Evolutionary conservation across 2,329 filamentous ascomycete genomes (phyloP).

Genomic region (Verticillium tricorpus): DNA sequence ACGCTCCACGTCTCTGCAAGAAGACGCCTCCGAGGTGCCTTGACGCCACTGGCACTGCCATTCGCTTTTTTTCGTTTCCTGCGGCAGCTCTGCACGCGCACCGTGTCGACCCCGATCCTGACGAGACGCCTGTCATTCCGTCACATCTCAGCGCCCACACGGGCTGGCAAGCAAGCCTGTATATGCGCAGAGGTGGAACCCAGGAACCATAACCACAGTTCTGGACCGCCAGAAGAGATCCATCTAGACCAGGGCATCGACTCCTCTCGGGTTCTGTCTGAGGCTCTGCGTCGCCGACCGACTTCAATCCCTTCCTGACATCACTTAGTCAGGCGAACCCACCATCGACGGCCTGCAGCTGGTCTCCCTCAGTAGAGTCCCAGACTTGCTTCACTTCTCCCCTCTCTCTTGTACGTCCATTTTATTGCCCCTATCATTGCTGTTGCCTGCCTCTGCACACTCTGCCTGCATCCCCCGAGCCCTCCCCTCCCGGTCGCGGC

Average conservation of each 20-base stretch:
- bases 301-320: neutral
- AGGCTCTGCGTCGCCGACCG: neutral
- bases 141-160: neutral
- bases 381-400: neutral
- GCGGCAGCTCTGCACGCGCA: neutral
- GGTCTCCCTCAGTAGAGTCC: neutral
- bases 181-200: neutral
- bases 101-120: neutral
- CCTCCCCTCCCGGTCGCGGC: constrained; percentile 7
- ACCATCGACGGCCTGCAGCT: neutral
- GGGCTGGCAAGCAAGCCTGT: neutral
- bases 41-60: neutral
- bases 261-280: neutral
- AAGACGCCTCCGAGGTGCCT: neutral
- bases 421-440: neutral
- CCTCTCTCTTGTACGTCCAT: neutral
- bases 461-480: neutral
- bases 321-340: constrained; percentile 1
- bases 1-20: neutral
- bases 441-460: neutral
- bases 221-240: neutral
- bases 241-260: neutral
- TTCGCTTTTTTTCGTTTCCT: neutral
- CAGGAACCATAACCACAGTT: neutral
- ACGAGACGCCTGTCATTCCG: neutral